Percentiles rank a stretch among this genome's conserved stretches.
These are phyloP conservation scores for Phragmites australis DNA, from an alignment of 176 grass and related monocot species.

Conservation along the genomic window DNA sequence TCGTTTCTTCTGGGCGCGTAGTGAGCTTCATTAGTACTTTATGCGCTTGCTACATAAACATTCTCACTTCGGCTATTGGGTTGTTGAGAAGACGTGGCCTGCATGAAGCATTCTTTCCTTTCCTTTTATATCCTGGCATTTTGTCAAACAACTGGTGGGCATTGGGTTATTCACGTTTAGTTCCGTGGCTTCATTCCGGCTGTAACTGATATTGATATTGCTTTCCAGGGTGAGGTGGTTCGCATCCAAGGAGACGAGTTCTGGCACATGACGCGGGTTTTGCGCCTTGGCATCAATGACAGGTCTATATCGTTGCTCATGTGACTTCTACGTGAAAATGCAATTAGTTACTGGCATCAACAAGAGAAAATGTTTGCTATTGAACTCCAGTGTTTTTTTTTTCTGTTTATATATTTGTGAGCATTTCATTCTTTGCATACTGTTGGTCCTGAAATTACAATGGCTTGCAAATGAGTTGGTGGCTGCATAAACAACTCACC, in stretches of 20 bases:
- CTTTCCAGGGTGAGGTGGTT: constrained; percentile 68
- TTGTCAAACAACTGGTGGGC: background rate
- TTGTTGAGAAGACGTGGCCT: background rate
- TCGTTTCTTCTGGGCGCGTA: background rate
- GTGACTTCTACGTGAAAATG: background rate
- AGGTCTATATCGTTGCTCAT: constrained; percentile 44
- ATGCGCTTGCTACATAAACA: background rate
- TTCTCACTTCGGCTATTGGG: background rate
- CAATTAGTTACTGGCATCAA: background rate
- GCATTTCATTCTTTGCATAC: background rate
- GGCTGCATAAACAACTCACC: background rate
- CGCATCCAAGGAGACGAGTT: constrained; percentile 91
- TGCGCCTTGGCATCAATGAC: constrained; percentile 70
- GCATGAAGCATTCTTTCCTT: background rate
- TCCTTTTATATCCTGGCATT: background rate
- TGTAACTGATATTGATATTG: background rate
- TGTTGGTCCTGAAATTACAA: background rate
- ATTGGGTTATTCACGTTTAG: background rate
- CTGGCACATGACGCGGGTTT: constrained; percentile 89
- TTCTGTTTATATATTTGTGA: background rate
- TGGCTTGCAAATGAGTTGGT: background rate
- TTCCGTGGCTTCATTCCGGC: background rate
- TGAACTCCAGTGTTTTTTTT: background rate
- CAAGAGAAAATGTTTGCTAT: background rate
- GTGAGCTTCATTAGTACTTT: background rate